Conservation (phyloP, 805 yeast genomes). For the Nakazawaea laoshanensis region DNA sequence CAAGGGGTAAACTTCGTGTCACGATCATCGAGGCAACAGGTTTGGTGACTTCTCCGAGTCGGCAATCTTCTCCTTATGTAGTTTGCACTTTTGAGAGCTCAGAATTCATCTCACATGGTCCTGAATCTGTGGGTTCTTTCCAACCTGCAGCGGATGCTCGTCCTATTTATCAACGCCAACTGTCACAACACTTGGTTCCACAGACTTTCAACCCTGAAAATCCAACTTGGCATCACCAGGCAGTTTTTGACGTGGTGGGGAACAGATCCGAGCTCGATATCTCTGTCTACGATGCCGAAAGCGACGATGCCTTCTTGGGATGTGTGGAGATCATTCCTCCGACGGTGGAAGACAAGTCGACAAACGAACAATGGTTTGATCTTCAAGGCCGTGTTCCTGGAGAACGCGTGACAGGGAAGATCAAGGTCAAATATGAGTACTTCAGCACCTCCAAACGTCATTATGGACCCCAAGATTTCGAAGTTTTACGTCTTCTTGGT, state of each 20-base stretch:
- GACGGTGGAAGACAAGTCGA: constrained; percentile 29
- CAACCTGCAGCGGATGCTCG: constrained; percentile 12
- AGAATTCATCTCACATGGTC: constrained; percentile 81
- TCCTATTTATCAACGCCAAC: constrained; percentile 34
- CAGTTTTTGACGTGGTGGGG: constrained; percentile 86
- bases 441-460: constrained; percentile 61
- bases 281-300: constrained; percentile 81
- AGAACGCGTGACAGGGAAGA: constrained; percentile 70
- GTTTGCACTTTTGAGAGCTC: constrained; percentile 89
- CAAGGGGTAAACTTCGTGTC: constrained; percentile 79
- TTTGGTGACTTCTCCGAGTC: constrained; percentile 43
- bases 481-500: constrained; percentile 82
- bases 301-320: constrained; percentile 81
- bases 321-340: constrained; percentile 69
- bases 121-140: constrained; percentile 34
- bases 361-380: constrained; percentile 62
- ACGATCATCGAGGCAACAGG: constrained; percentile 74
- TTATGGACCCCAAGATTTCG: constrained; percentile 92
- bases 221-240: constrained; percentile 90
- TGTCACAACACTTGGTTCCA: constrained; percentile 25
- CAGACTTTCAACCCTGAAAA: constrained; percentile 38
- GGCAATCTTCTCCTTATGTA: constrained; percentile 68
- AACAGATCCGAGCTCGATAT: constrained; percentile 78
- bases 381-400: constrained; percentile 68
- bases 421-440: constrained; percentile 69